Conservation (phyloP, 192 early-diverging fungal species). For the Mortierella claussenii region DNA sequence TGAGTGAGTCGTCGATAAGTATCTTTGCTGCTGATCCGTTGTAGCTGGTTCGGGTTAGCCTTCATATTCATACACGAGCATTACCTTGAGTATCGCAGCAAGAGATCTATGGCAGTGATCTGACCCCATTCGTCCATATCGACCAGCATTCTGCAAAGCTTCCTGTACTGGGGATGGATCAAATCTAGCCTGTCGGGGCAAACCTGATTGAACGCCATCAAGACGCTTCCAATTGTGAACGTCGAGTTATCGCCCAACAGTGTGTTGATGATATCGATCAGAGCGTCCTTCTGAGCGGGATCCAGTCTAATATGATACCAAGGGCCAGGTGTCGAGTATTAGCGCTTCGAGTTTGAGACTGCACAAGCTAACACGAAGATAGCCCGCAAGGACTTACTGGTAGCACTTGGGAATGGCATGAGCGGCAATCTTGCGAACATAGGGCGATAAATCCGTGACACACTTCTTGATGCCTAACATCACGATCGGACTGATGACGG, state of each 20-base stretch:
- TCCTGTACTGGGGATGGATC: slow-evolving; percentile 90
- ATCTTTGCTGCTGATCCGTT: no score
- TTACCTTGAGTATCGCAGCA: slow-evolving; percentile 83
- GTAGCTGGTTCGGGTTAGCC: no score
- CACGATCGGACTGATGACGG: slow-evolving; percentile 91
- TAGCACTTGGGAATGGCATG: slow-evolving; percentile 90
- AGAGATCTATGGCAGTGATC: slow-evolving; percentile 80
- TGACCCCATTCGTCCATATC: slow-evolving; percentile 99
- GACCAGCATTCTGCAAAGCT: slow-evolving; percentile 84
- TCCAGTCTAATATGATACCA: slow-evolving; percentile 84
- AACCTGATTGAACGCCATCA: slow-evolving; percentile 86
- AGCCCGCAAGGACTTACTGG: slow-evolving; percentile 62
- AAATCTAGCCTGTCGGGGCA: slow-evolving; percentile 88
- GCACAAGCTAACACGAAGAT: no score
- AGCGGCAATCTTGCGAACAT: slow-evolving; percentile 93
- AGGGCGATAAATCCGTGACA: slow-evolving; percentile 86
- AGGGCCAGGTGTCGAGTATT: no score
- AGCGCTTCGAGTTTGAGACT: no score
- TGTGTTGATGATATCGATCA: slow-evolving; percentile 78
- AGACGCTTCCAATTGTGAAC: slow-evolving; percentile 87
- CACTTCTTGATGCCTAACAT: slow-evolving; percentile 91
- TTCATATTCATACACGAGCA: no score
- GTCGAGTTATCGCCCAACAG: slow-evolving; percentile 88
- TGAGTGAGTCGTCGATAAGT: neutral
- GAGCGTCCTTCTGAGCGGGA: slow-evolving; percentile 73